Conservation (phyloP, 352 stramenopile species). For the Phytopythium cucurbitacearum region DNA sequence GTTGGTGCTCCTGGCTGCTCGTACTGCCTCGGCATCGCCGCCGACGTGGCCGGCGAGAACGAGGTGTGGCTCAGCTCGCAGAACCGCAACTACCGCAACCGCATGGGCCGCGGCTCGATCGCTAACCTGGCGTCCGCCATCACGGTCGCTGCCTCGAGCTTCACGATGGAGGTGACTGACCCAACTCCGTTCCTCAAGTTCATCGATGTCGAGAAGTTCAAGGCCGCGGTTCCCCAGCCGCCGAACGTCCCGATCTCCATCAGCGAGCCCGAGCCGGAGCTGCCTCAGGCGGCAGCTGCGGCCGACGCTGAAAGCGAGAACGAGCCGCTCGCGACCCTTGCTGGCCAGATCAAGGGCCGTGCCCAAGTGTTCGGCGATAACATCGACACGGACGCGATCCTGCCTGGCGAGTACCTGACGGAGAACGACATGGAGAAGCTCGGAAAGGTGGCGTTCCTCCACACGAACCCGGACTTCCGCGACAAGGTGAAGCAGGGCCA, state of each 20-base stretch:
- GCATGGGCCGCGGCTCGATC: conserved; percentile 81
- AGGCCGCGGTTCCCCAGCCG: conserved; percentile 47
- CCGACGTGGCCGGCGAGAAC: conserved; percentile 76
- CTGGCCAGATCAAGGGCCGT: conserved; percentile 55
- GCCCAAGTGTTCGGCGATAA: conserved; percentile 87
- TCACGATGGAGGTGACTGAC: conserved; percentile 78
- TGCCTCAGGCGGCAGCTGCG: conserved; percentile 26
- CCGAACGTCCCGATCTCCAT: conserved; percentile 34
- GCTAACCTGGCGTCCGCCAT: conserved; percentile 76
- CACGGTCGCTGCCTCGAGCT: conserved; percentile 79
- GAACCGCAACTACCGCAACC: conserved; percentile 88
- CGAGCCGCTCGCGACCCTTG: conserved; percentile 35
- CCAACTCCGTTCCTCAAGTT: conserved; percentile 65
- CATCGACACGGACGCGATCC: conserved; percentile 87
- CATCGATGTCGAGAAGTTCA: conserved; percentile 71
- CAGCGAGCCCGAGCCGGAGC: conserved; percentile 47
- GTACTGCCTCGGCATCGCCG: conserved; percentile 79
- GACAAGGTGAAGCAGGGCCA: conserved; percentile 72
- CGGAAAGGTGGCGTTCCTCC: conserved; percentile 78
- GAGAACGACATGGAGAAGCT: conserved; percentile 85
- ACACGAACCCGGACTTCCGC: conserved; percentile 85
- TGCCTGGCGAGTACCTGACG: conserved; percentile 74
- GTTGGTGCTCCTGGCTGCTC: conserved; percentile 75
- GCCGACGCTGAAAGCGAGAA: conserved; percentile 16
- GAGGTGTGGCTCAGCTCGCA: conserved; percentile 82